Evolutionary conservation across 192 early-diverging fungal species (phyloP).

Genomic region (Radiomyces spectabilis): DNA sequence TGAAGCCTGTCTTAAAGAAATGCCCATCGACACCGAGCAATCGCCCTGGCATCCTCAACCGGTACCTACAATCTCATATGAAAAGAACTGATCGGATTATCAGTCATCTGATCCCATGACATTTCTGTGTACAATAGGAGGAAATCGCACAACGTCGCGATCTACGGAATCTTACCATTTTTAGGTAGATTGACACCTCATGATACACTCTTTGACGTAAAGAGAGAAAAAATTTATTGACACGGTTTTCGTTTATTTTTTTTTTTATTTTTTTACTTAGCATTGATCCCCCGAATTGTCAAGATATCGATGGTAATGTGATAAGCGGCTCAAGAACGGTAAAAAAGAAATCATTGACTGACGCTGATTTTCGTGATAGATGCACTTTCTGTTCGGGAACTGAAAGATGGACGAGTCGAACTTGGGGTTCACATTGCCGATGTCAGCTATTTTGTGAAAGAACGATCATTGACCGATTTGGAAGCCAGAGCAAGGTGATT

Average conservation of each 20-base stretch:
- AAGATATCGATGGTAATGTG: constrained; percentile 63
- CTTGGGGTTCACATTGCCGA: constrained; percentile 79
- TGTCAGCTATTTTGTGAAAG: constrained; percentile 59
- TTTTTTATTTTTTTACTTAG: constrained; percentile 47
- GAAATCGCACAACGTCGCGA: constrained; percentile 30
- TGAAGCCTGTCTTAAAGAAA: constrained; percentile 52
- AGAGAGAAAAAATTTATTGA: neutral
- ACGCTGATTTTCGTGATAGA: constrained; percentile 20
- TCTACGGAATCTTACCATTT: constrained; percentile 23
- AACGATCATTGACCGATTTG: constrained; percentile 54
- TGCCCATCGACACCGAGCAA: constrained; percentile 49
- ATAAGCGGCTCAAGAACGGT: neutral
- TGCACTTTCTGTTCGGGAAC: constrained; percentile 55
- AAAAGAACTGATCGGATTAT: neutral
- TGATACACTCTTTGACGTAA: neutral
- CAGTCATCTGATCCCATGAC: no score
- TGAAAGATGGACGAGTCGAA: constrained; percentile 42
- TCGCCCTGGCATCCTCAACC: constrained; percentile 46
- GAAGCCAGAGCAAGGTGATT: constrained; percentile 55
- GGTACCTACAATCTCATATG: neutral
- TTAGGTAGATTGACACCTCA: neutral
- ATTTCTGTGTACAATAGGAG: no score
- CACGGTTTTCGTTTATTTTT: neutral
- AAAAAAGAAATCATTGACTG: neutral
- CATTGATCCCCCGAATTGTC: constrained; percentile 70